phyloP scores from a whole-genome alignment of 177 flowering plant genomes.

The Tripterygium wilfordii region DNA sequence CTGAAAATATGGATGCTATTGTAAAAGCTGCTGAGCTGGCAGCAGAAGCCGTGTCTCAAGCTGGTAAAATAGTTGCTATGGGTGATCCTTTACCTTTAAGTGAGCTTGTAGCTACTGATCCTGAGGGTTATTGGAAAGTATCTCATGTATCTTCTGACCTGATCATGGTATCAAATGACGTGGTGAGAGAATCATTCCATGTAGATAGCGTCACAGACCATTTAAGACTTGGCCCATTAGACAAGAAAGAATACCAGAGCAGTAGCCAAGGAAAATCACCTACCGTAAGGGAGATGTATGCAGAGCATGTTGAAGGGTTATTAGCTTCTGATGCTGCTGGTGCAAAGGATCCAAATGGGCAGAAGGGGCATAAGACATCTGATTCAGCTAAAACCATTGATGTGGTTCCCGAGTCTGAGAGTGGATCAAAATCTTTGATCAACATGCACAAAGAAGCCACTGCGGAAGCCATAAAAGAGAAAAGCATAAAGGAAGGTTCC shows the following conservation, averaged over 20 bases:
- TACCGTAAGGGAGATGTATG: conserved; percentile 18
- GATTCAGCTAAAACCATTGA: conserved; percentile 28
- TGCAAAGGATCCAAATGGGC: conserved; percentile 27
- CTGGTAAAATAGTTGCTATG: conserved; percentile 77
- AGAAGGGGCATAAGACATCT: conserved; percentile 23
- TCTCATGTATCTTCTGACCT: conserved; percentile 23
- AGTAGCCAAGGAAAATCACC: conserved; percentile 12
- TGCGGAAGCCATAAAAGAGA: conserved; percentile 17
- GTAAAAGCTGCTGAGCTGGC: conserved; percentile 92
- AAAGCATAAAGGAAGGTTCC: conserved; percentile 60
- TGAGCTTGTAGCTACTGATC: conserved; percentile 60
- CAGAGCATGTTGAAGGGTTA: conserved; percentile 32
- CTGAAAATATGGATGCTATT: conserved; percentile 89
- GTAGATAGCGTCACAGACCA: conserved; percentile 5
- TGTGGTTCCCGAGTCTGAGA: conserved; percentile 33
- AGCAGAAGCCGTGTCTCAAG: conserved; percentile 91
- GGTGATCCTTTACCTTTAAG: conserved; percentile 71
- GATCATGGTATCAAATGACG: conserved; percentile 17
- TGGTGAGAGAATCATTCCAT: conserved; percentile 10
- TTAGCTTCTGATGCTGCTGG: conserved; percentile 17
- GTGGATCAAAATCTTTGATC: conserved; percentile 18
- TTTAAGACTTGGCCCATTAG: conserved; percentile 19
- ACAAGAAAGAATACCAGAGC: conserved; percentile 11
- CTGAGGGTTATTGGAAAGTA: conserved; percentile 58
- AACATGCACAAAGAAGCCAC: conserved; percentile 16